A percentile compares a stretch with the other conserved stretches of the same genome.
Evolutionary conservation across 2,329 filamentous ascomycete species (phyloP).

Genomic region (Macrophomina tecta): DNA sequence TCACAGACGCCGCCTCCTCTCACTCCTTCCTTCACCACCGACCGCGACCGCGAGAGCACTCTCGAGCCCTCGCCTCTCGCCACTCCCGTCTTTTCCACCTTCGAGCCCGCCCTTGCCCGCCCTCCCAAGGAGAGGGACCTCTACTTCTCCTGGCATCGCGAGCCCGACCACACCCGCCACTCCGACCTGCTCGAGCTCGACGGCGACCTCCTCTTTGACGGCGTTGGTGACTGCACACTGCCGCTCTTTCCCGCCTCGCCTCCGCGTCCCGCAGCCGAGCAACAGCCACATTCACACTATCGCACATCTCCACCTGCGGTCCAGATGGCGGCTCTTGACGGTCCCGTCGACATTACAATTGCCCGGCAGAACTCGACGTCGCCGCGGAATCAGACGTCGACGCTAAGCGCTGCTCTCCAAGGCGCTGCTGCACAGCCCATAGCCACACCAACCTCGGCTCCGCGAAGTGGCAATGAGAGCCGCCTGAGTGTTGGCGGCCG

Average conservation of each 20-base stretch:
- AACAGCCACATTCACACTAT: neutral
- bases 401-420: constrained; percentile 66
- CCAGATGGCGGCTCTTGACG: constrained; percentile 28
- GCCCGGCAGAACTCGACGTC: constrained; percentile 63
- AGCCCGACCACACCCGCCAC: constrained; percentile 40
- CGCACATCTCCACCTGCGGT: neutral
- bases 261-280: constrained; percentile 22
- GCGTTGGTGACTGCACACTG: constrained; percentile 49
- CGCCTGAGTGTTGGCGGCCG: constrained; percentile 46
- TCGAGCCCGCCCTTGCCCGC: constrained; percentile 46
- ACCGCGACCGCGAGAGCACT: constrained; percentile 30
- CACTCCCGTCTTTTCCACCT: constrained; percentile 31
- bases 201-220: constrained; percentile 47
- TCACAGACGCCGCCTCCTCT: constrained; percentile 31
- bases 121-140: constrained; percentile 50
- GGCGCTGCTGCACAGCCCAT: constrained; percentile 42
- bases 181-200: constrained; percentile 39
- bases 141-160: constrained; percentile 54
- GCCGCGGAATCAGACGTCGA: constrained; percentile 67
- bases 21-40: constrained; percentile 32
- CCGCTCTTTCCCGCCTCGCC: constrained; percentile 46
- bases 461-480: constrained; percentile 39
- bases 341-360: constrained; percentile 65
- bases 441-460: constrained; percentile 50
- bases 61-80: constrained; percentile 27